Evolutionary conservation across 164 flowering plant species (phyloP).

Genomic region (grape (Vitis vinifera)): ASM3070453v1 NC_081814.1:12215001-12215500

Average conservation of each 20-base stretch:
- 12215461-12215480: slow-evolving; percentile 32
- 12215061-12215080: slow-evolving; percentile 34
- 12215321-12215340: slow-evolving; percentile 38
- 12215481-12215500: slow-evolving; percentile 38
- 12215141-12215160: slow-evolving; percentile 43
- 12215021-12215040: slow-evolving; percentile 63
- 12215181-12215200: slow-evolving; percentile 63
- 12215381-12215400: slow-evolving; percentile 17
- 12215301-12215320: slow-evolving; percentile 30
- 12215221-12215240: slow-evolving; percentile 37
- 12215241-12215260: slow-evolving; percentile 50
- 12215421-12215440: slow-evolving; percentile 45
- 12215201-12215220: slow-evolving; percentile 22
- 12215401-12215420: slow-evolving; percentile 34
- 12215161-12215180: slow-evolving; percentile 71
- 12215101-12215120: slow-evolving; percentile 73
- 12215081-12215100: slow-evolving; percentile 56
- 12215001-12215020: slow-evolving; percentile 50
- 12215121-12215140: slow-evolving; percentile 66
- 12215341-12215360: slow-evolving; percentile 38
- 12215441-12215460: slow-evolving; percentile 26
- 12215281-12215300: slow-evolving; percentile 32
- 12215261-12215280: slow-evolving; percentile 38
- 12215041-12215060: slow-evolving; percentile 30
- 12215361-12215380: slow-evolving; percentile 54